Conservation (phyloP, 306 rosid genomes). For the Sphenostylis stenocarpa region DNA sequence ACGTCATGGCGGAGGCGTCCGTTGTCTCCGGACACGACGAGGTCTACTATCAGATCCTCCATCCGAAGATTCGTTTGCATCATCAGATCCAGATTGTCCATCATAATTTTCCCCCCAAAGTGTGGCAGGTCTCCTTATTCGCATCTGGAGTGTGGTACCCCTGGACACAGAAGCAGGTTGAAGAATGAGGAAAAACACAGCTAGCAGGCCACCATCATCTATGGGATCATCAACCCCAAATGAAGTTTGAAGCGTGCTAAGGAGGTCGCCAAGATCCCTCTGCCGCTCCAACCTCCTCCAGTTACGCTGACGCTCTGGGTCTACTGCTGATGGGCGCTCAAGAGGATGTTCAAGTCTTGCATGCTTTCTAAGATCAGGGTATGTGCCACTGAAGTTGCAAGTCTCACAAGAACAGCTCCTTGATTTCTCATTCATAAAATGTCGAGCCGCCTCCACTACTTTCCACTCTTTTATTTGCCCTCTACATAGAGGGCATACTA, state of each 20-base stretch:
- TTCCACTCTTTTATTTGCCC: constrained; percentile 85
- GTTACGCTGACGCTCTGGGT: constrained; percentile 83
- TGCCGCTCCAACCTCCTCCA: constrained; percentile 97
- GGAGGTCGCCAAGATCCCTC: constrained; percentile 92
- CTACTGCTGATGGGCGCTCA: constrained; percentile 87
- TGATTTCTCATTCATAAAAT: constrained; percentile 83
- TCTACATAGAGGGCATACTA: constrained; percentile 92
- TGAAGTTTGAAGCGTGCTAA: constrained; percentile 87
- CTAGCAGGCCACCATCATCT: constrained; percentile 84
- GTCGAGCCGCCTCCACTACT: constrained; percentile 81
- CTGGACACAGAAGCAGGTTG: constrained; percentile 78
- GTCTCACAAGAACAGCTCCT: constrained; percentile 93
- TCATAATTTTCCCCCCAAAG: constrained; percentile 87
- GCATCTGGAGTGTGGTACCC: constrained; percentile 64
- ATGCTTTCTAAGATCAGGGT: constrained; percentile 90
- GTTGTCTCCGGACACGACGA: constrained; percentile 58
- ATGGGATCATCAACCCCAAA: constrained; percentile 79
- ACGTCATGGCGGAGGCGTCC: constrained; percentile 66
- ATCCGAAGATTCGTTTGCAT: constrained; percentile 79
- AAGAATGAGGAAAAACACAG: constrained; percentile 83
- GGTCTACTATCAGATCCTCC: constrained; percentile 70
- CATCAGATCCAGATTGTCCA: constrained; percentile 81
- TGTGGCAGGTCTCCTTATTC: constrained; percentile 72
- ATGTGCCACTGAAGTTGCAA: constrained; percentile 75
- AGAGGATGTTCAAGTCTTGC: constrained; percentile 90